Conservation (phyloP, 2,329 filamentous ascomycete species). For the Penicillium crustosum region DNA sequence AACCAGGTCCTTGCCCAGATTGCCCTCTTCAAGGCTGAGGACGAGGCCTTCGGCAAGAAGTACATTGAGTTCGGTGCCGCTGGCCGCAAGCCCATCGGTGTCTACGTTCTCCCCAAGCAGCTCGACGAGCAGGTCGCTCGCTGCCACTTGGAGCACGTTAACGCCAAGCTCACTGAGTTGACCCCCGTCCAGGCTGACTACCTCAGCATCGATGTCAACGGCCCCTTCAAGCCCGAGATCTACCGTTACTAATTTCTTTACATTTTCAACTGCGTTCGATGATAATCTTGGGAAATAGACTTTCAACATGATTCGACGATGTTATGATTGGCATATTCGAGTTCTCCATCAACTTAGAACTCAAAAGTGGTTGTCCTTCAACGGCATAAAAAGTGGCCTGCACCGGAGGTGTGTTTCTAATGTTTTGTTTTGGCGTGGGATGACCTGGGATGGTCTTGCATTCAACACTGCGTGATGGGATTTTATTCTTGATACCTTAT, state of each 20-base stretch:
- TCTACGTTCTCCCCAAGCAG: conserved; percentile 98
- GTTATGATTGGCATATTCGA: conserved; percentile 56
- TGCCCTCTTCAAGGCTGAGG: conserved; percentile 91
- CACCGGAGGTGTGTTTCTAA: conserved; percentile 31
- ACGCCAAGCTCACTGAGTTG: conserved; percentile 88
- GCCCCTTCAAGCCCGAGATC: conserved; percentile 88
- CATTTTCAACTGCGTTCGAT: conserved; percentile 31
- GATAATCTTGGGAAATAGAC: conserved; percentile 40
- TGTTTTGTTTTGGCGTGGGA: conserved; percentile 33
- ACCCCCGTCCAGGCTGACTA: conserved; percentile 89
- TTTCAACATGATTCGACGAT: conserved; percentile 61
- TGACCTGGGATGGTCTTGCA: conserved; percentile 39
- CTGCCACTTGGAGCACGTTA: conserved; percentile 89
- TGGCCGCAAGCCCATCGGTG: conserved; percentile 84
- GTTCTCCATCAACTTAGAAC: conserved; percentile 44
- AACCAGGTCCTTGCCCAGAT: conserved; percentile 99
- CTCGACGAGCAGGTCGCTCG: conserved; percentile 97
- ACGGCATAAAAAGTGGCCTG: conserved; percentile 54
- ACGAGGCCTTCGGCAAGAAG: conserved; percentile 85
- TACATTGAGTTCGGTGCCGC: conserved; percentile 94
- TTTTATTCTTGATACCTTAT: conserved; percentile 28
- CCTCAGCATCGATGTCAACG: conserved; percentile 79
- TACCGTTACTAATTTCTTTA: conserved; percentile 65
- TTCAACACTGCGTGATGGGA: conserved; percentile 38
- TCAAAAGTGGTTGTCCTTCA: conserved; percentile 61